Evolutionary conservation across 352 stramenopile species (phyloP), one percentile per base, ranked within the genome.

Genomic region (Phytophthora sp.): DNA sequence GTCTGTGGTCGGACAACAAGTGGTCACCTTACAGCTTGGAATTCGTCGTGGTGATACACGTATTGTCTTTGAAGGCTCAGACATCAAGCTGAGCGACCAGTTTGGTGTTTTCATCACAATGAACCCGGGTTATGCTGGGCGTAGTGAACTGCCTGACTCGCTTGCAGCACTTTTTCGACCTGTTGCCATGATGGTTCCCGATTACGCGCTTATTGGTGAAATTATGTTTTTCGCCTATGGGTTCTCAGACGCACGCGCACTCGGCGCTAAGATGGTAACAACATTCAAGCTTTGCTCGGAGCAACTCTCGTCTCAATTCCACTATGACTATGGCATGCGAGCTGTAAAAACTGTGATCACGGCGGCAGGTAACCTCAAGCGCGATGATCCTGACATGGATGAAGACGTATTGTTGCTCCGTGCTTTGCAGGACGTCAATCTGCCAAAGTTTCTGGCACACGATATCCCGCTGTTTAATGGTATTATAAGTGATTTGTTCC

Each of bases 391-490:
- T 1, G 85, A 98, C 21, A 95, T 98, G 68, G 82, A 95, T 27
- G 96, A 99, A 62, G 93, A 98, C 32, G 87, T 98, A 4, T 68
- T 99, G 10, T 69, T 98, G n/a, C 62, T 99, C 15, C 79, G 94
- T 8, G 91, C 94, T 2, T 86, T 99, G 32, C 96, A 98, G 54
- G 96, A 99, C 54, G 95, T 99, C 7, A 99, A 99, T 58, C 68
- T 98, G 27, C 91, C 95, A 0, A 99, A 99, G 55, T 99, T 99
- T 67, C 59, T 99, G 11, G 91, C 85, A 2, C 94, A 97, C 38
- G 96, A 99, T 69, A 97, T 99, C 37, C 92, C 92, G 18, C 74
- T 99, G 6, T 99, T 99, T 67, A 96, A 97, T 38, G 95, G 95
- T 34, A 98, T 99, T 55, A 96, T 97, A 49, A 96, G 80, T 46